Evolutionary conservation across 257 asterid species (phyloP), one percentile per base, ranked within the genome.

Genomic region (Nemophila menziesii): DNA sequence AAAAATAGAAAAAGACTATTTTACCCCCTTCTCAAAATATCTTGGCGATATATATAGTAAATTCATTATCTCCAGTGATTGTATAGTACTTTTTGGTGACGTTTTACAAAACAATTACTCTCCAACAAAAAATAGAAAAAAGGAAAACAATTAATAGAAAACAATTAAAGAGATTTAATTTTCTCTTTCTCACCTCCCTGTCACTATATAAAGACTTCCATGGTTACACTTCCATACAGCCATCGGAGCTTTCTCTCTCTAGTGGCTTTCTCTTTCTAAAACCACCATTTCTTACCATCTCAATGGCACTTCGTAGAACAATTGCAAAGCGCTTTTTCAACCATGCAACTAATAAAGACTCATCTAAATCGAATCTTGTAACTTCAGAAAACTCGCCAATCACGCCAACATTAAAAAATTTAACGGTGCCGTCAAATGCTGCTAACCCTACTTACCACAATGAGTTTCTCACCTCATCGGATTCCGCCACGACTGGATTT

Each of bases 241-340:
- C 77, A 57, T 34, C 68, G 49, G 39, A 55, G 37, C 44, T n/a
- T 12, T 8, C 20, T 15, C 13, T 23, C 49, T 46, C 65, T 45
- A 62, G 20, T 33, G 16, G 20, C 33, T 4, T 2, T 33, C 40
- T 6, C 21, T 7, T 17, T 16, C 4, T 0, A 20, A 13, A 27
- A 39, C 2, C 24, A 2, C 46, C 57, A 13, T 15, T 23, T 51
- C 5, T 27, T 18, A 16, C 11, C 22, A 21, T 39, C 5, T 18
- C 50, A 68, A 86, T 86, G 94, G 92, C 90, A 56, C 78, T 82
- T 57, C 78, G 79, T 5, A 60, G 46, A 44, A 16, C 54, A 2
- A 16, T 65, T 3, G 42, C 62, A 27, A 70, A 57, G 62, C 64
- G 77, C n/a, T 15, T 53, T 4, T 41, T 50, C 15, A 21, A 11